Base-by-base conservation (phyloP, 78 protist genomes). In the Cavenderia fasciculata region DNA sequence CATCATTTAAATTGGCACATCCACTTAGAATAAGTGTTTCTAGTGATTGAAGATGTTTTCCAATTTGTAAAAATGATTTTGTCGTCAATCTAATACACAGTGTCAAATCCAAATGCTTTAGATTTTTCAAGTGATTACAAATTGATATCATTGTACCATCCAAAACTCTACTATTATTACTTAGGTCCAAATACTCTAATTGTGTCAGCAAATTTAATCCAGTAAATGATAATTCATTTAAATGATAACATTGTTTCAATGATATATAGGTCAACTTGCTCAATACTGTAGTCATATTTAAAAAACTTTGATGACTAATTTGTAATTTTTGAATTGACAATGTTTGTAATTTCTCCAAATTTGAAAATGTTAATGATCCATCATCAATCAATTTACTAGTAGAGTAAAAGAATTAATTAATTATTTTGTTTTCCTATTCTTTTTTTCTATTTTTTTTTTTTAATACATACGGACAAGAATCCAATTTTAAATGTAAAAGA, bases 81-180 rank as follows among this genome's bases (percentile, higher is more conserved):
- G 90, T 82, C n/a, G 90, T 62, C 2, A 74, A 34, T 29, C 78
- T 40, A 33, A 82, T 7, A 56, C 90, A 82, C n/a, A 34, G 54
- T 3, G 90, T 68, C 38, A 82, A 56, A 44, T 82, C 78, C 25
- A 82, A 18, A 41, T 54, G 44, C 33, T 69, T 65, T 33, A 82
- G 18, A 0, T 68, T 46, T 10, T 14, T 18, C n/a, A 82, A 16
- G 29, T 31, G 33, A 38, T 71, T 82, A 56, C 90, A 82, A n/a
- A 82, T 82, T 2, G 51, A 41, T 18, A 41, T 46, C 90, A 82
- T 82, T 18, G 90, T 56, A 12, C 31, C 56, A 69, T 82, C 90
- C 6, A 82, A 56, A 1, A 82, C n/a, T 21, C 90, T 10, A 57
- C 68, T 56, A 46, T 68, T 82, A 31, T 82, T 78, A 19, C 69